Conservation (phyloP, 352 stramenopile species). For the Pythium plurisporium region DNA sequence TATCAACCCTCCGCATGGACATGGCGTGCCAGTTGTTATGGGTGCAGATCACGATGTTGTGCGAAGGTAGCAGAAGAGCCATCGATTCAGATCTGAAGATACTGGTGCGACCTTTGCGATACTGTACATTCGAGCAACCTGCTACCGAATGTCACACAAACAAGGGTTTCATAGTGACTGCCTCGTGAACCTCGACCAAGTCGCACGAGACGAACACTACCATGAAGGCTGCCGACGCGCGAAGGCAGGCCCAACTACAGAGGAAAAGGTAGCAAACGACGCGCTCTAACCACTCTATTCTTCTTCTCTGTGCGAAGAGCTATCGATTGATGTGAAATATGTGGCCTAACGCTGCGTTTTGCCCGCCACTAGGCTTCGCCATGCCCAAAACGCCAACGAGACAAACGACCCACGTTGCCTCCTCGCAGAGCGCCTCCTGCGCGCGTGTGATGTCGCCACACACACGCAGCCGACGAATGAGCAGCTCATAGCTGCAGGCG, state of each 20-base stretch:
- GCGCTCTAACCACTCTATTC: neutral
- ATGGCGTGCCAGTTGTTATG: no score
- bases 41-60: constrained; percentile 1
- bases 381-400: neutral
- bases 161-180: neutral
- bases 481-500: neutral
- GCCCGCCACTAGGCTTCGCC: constrained; percentile 1
- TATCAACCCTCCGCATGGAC: no score
- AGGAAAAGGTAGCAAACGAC: constrained; percentile 4
- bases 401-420: constrained; percentile 1
- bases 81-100: neutral
- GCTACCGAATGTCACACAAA: neutral
- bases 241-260: constrained; percentile 5
- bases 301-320: neutral
- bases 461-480: neutral
- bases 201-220: neutral
- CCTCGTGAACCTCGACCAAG: neutral
- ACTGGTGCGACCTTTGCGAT: neutral
- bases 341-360: neutral
- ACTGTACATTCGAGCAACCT: no score
- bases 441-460: neutral
- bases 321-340: neutral
- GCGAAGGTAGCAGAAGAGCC: neutral
- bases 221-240: constrained; percentile 16
- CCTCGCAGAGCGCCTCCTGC: constrained; percentile 5